Percentiles rank a stretch among this genome's conserved stretches.
phyloP scores from a whole-genome alignment of 257 asterid genomes.

The Apocynum venetum region DNA sequence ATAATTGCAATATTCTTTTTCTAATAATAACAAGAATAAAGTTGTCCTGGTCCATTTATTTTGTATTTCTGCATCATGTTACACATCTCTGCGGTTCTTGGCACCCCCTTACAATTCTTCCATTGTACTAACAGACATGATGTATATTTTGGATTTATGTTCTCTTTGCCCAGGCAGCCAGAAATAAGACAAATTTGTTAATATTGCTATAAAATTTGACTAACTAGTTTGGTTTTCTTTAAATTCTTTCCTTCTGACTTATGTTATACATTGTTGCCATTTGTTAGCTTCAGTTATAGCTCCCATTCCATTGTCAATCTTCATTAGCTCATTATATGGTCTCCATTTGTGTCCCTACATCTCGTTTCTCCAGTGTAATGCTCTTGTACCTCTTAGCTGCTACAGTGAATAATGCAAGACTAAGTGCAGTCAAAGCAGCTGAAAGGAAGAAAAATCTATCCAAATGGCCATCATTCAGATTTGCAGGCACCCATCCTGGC shows the following conservation, averaged over 20 bases:
- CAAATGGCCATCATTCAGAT: constrained; percentile 74
- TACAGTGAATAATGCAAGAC: constrained; percentile 47
- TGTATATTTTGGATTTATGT: not conserved
- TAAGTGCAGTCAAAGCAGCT: constrained; percentile 55
- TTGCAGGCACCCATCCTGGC: constrained; percentile 72
- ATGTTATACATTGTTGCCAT: not conserved
- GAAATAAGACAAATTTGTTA: not conserved
- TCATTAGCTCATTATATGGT: constrained; percentile 26
- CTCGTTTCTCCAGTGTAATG: constrained; percentile 44
- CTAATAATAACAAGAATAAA: not conserved
- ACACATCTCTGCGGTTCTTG: too few relatives aligned
- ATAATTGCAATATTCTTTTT: not conserved
- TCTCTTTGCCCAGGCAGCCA: not conserved
- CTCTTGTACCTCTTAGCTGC: constrained; percentile 73
- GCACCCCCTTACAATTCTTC: too few relatives aligned
- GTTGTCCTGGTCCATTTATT: not conserved
- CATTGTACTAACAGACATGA: not conserved
- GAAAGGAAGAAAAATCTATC: constrained; percentile 77
- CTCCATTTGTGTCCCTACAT: constrained; percentile 25
- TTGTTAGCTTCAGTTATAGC: not conserved
- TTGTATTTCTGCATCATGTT: not conserved
- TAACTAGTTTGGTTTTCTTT: not conserved
- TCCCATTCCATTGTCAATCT: not conserved
- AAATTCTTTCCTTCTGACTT: not conserved
- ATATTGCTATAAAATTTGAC: not conserved